Base-by-base conservation (phyloP, 768 basidiomycete genomes). In the Tremella mesenterica region DNA sequence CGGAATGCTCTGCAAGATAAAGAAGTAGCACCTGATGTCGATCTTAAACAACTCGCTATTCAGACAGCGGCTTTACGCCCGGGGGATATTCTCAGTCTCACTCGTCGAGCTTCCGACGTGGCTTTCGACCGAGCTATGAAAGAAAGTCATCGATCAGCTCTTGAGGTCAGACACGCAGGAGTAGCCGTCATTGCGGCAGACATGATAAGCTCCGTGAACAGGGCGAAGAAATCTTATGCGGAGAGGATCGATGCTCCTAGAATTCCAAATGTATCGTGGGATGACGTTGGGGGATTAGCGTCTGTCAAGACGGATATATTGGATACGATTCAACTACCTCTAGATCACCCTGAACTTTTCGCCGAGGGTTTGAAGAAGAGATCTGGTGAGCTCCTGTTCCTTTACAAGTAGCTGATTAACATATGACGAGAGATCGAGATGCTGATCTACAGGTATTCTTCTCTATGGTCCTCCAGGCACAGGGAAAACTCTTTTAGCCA, bases 241-340 rank as follows among this genome's bases (percentile, higher is more conserved):
- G 88, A 91, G 68, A 88, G 81, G 65, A 93, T 97, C 55, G 93
- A 92, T n/a, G 89, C 90, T 23, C 95, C 95, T 0, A 91, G 86
- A 61, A 99, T 99, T 30, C 95, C 95, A 1, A 85, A 79, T 58
- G 91, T 99, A 0, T 80, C 85, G 0, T 99, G 95, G 95, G 90
- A 96, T 71, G 95, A 99, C 70, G 85, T 99, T 12, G 95, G 95
- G 25, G 95, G 95, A 3, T 76, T 99, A 10, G 83, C 82, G 2
- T 75, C 78, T 55, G 88, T 95, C 53, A 97, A 96, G 70, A 74
- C 81, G 31, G 93, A 96, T 62, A 96, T 99, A 50, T 75, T 97
- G 54, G 93, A 99, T 65, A 99, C 92, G 18, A 87, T 96, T 39
- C 90, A 95, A 65, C 76, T 96, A 2, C 92, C 92, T 0, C 74